Conservation (phyloP, 78 protist species). For the Speleostelium caveatum region DNA sequence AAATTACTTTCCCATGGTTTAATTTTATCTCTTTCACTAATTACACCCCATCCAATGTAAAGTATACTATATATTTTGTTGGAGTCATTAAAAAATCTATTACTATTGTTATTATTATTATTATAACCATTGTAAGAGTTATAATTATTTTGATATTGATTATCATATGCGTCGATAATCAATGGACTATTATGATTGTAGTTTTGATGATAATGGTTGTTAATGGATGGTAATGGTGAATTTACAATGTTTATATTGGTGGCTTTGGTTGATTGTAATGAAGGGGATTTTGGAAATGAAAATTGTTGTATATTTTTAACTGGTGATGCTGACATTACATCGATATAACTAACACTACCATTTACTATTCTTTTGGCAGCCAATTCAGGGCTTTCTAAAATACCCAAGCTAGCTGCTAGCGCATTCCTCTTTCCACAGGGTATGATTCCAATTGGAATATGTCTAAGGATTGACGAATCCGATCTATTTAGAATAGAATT, state of each 20-base stretch:
- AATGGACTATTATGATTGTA: neutral
- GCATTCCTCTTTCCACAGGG: slow-evolving; percentile 35
- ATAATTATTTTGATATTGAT: neutral
- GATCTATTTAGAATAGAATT: slow-evolving; percentile 28
- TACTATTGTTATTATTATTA: neutral
- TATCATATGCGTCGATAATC: neutral
- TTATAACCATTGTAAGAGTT: slow-evolving; percentile 2
- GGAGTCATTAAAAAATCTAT: slow-evolving; percentile 16
- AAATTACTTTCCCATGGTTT: slow-evolving; percentile 45
- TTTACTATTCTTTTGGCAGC: slow-evolving; percentile 22
- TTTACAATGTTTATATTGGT: neutral
- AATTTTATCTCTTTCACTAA: slow-evolving; percentile 36
- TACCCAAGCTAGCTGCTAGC: slow-evolving; percentile 29
- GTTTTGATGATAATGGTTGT: no score
- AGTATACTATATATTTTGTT: slow-evolving; percentile 27
- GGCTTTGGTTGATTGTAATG: neutral
- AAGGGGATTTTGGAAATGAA: neutral
- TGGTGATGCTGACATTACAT: slow-evolving; percentile 26
- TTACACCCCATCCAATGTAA: slow-evolving; percentile 61
- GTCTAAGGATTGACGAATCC: slow-evolving; percentile 39
- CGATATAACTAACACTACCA: slow-evolving; percentile 30
- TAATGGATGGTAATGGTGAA: no score
- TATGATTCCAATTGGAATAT: slow-evolving; percentile 60
- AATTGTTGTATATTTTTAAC: slow-evolving; percentile 5
- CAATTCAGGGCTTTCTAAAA: slow-evolving; percentile 28